phyloP scores from a whole-genome alignment of 805 yeast genomes.

The Wickerhamia fluorescens region DNA sequence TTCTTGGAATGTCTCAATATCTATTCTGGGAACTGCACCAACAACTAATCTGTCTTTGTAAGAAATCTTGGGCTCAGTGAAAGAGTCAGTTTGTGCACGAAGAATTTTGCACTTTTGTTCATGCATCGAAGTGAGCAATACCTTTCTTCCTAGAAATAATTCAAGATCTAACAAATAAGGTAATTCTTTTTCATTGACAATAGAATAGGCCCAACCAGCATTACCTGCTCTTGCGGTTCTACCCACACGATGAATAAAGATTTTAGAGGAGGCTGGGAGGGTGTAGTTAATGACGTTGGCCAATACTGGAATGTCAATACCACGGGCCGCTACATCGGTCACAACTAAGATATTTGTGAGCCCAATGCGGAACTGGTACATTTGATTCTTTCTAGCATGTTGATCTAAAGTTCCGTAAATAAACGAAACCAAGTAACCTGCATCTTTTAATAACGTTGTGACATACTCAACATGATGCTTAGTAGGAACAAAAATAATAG shows the following conservation, averaged over 20 bases:
- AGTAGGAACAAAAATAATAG: conserved; percentile 93
- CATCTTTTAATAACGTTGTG: conserved; percentile 56
- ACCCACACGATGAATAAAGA: conserved; percentile 95
- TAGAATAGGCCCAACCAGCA: conserved; percentile 94
- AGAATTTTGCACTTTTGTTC: conserved; percentile 52
- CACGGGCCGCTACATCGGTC: conserved; percentile 98
- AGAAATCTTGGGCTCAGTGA: conserved; percentile 51
- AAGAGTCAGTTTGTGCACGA: conserved; percentile 36
- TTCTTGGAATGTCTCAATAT: conserved; percentile 68
- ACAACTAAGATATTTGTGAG: conserved; percentile 83
- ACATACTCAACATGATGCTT: conserved; percentile 96
- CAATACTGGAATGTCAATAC: conserved; percentile 94
- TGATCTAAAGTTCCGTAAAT: conserved; percentile 95
- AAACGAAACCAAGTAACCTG: conserved; percentile 83
- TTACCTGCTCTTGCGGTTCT: conserved; percentile 99
- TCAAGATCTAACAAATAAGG: conserved; percentile 90
- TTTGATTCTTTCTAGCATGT: conserved; percentile 84
- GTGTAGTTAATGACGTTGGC: conserved; percentile 93
- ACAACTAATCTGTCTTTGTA: conserved; percentile 73
- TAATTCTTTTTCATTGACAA: conserved; percentile 76
- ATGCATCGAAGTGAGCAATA: conserved; percentile 63
- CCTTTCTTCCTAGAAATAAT: conserved; percentile 77
- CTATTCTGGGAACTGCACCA: conserved; percentile 73
- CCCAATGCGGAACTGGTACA: conserved; percentile 79
- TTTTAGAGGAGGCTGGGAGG: conserved; percentile 85